Evolutionary conservation across 805 yeast genomes (phyloP).

Genomic region (Maudiozyma serrabonitensis): DNA sequence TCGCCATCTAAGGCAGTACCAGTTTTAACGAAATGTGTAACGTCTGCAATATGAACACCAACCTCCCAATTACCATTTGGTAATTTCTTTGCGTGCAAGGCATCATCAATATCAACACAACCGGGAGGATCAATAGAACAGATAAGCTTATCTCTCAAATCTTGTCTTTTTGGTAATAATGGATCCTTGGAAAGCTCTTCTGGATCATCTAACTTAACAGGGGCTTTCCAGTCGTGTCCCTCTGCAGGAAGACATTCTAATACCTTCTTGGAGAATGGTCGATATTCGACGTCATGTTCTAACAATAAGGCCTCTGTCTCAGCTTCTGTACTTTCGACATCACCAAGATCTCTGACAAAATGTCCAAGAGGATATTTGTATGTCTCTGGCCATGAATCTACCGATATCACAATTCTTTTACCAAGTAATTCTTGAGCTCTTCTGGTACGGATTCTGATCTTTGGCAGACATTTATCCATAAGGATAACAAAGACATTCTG

Average conservation of each 20-base stretch:
- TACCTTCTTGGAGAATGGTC: slow-evolving; percentile 90
- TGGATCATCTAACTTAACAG: slow-evolving; percentile 47
- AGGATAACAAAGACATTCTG: slow-evolving; percentile 75
- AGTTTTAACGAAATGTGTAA: slow-evolving; percentile 91
- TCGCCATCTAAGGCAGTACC: slow-evolving; percentile 87
- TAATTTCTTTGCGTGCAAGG: slow-evolving; percentile 73
- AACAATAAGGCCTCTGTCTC: slow-evolving; percentile 90
- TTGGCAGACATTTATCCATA: slow-evolving; percentile 84
- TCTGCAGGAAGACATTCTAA: slow-evolving; percentile 86
- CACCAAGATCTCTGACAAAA: slow-evolving; percentile 82
- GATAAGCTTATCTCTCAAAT: slow-evolving; percentile 77
- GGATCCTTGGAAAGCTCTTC: slow-evolving; percentile 44
- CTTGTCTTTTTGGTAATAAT: slow-evolving; percentile 52
- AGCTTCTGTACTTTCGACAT: slow-evolving; percentile 82
- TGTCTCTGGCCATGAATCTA: slow-evolving; percentile 84
- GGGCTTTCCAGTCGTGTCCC: slow-evolving; percentile 90
- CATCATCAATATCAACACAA: slow-evolving; percentile 98
- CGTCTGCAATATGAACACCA: slow-evolving; percentile 99
- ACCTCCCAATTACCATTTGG: slow-evolving; percentile 95
- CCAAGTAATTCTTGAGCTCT: slow-evolving; percentile 76
- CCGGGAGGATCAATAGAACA: slow-evolving; percentile 97
- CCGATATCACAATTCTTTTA: slow-evolving; percentile 81
- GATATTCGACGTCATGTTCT: slow-evolving; percentile 93
- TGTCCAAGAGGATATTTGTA: slow-evolving; percentile 91
- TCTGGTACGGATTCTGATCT: slow-evolving; percentile 77